A percentile compares a stretch with the other conserved stretches of the same genome.
These are phyloP conservation scores for Taphrina deformans DNA, from an alignment of 1,139 yeast species.

Conservation along the genomic window DNA sequence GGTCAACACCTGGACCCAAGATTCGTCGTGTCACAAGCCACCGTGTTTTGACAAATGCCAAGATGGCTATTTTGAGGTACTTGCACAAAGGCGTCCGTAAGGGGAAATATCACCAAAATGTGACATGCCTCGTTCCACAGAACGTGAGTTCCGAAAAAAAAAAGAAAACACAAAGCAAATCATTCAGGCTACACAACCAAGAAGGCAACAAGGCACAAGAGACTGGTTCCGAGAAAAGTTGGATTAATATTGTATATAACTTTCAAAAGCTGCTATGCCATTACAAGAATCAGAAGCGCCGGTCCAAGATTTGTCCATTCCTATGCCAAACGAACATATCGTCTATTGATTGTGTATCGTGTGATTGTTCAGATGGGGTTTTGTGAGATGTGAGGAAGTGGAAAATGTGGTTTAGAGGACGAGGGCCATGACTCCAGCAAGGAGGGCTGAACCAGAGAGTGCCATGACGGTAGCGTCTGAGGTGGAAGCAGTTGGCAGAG, in stretches of 20 bases:
- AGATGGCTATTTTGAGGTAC: too few species aligned
- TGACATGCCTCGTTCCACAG: not conserved
- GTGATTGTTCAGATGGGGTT: constrained; percentile 4
- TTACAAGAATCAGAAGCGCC: constrained; percentile 11
- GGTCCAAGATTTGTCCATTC: not conserved
- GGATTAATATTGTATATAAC: constrained; percentile 13
- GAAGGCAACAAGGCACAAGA: too few species aligned
- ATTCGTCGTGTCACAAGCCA: too few species aligned
- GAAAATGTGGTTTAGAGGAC: constrained; percentile 14
- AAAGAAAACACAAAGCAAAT: not conserved
- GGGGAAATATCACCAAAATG: not conserved
- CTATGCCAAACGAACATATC: not conserved
- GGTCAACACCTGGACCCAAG: too few species aligned
- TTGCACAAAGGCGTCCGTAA: not conserved
- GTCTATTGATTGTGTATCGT: constrained; percentile 1
- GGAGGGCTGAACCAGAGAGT: constrained; percentile 25
- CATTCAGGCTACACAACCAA: too few species aligned
- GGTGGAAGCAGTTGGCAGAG: constrained; percentile 14
- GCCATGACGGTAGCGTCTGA: constrained; percentile 30
- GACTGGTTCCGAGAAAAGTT: not conserved
- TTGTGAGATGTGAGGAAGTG: not conserved
- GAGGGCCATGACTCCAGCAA: constrained; percentile 24
- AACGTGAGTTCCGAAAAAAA: not conserved
- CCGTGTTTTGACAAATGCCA: too few species aligned
- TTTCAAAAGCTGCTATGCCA: constrained; percentile 24